These are phyloP conservation scores for Rauvolfia tetraphylla DNA, from an alignment of 257 asterid species.

Conservation along the genomic window DNA sequence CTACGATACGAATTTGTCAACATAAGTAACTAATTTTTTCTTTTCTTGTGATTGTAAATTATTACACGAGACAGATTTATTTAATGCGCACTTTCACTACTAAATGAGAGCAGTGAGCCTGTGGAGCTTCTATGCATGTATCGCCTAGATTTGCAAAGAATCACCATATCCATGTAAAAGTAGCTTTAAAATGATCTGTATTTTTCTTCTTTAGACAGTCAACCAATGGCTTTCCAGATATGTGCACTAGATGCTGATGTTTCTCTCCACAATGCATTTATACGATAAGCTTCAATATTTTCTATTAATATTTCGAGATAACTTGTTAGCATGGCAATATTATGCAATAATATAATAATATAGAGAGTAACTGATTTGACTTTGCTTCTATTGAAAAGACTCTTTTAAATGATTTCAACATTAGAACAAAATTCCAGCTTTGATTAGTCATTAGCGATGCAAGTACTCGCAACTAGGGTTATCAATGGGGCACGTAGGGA, in stretches of 20 bases:
- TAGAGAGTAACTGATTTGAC: background rate
- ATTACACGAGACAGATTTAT: no score
- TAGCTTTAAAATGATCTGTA: background rate
- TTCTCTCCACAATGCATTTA: background rate
- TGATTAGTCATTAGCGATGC: background rate
- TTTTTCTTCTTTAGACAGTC: background rate
- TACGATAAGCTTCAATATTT: background rate
- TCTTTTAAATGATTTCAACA: background rate
- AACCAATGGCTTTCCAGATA: constrained; percentile 1
- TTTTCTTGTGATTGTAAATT: no score
- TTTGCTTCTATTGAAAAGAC: background rate
- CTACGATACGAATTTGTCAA: no score
- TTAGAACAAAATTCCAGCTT: background rate
- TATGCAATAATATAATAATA: no score
- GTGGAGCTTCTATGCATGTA: no score
- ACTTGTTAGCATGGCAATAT: background rate
- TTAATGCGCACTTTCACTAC: no score
- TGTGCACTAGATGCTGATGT: background rate
- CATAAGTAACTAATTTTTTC: no score
- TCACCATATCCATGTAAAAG: constrained; percentile 8
- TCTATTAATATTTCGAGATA: background rate
- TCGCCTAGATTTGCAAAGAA: no score
- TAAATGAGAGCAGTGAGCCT: no score
- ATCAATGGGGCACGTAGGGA: no score
- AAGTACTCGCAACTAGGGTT: background rate